phyloP scores from a whole-genome alignment of 805 yeast genomes.

The Naumovozyma castellii region DNA sequence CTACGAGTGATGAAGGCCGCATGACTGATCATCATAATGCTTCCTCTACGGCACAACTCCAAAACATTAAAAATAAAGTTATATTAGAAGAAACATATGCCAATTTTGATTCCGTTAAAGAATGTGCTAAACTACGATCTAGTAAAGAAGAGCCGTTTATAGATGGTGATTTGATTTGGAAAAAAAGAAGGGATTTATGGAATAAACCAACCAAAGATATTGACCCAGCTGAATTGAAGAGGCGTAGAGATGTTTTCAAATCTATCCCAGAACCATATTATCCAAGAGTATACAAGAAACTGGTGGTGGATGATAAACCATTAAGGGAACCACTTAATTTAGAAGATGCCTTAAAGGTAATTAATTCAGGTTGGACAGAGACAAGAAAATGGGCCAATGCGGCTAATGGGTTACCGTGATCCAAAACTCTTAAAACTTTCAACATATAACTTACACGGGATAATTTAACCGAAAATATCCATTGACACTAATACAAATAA shows the following conservation, averaged over 20 bases:
- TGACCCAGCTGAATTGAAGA: slow-evolving; percentile 2
- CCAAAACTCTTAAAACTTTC: background rate
- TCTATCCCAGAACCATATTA: slow-evolving; percentile 42
- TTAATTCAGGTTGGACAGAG: slow-evolving; percentile 79
- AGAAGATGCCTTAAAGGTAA: slow-evolving; percentile 57
- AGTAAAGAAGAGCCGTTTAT: slow-evolving; percentile 34
- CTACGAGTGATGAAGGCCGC: background rate
- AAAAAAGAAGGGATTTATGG: slow-evolving; percentile 62
- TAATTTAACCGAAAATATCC: too few relatives aligned
- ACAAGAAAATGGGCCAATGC: slow-evolving; percentile 64
- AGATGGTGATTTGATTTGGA: slow-evolving; percentile 61
- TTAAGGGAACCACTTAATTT: slow-evolving; percentile 66
- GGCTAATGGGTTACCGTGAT: slow-evolving; percentile 27
- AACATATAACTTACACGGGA: background rate
- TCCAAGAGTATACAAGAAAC: slow-evolving; percentile 51
- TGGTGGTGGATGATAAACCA: slow-evolving; percentile 61
- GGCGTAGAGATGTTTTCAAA: slow-evolving; percentile 16
- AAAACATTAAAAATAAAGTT: background rate
- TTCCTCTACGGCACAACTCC: background rate
- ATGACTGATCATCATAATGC: background rate
- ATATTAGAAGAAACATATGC: slow-evolving; percentile 14
- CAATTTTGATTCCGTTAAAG: slow-evolving; percentile 28
- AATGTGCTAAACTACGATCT: slow-evolving; percentile 25
- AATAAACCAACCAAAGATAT: slow-evolving; percentile 24
- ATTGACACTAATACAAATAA: too few relatives aligned